Evolutionary conservation across 106 monocot species (phyloP), one percentile per base, ranked within the genome.

Genomic region (Platanthera guangdongensis): DNA sequence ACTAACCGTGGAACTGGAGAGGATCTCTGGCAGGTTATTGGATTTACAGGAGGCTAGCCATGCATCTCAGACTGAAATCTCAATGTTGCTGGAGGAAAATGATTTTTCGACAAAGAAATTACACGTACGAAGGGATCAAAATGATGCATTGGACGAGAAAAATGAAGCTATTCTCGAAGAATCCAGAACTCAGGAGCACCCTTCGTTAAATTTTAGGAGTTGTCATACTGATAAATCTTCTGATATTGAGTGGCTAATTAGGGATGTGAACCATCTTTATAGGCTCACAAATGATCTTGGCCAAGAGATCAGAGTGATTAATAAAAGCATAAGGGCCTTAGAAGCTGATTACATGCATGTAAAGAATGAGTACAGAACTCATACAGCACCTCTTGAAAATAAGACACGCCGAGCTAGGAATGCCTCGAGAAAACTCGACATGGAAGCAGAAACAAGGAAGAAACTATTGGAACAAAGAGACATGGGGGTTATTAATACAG

Each of bases 61-160:
- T 18, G 64, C 65, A 55, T 80, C 77, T 49, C 74, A 82, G 57
- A 75, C 45, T 81, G 84, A 84, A 77, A 81, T 79, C 14, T 13
- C 16, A 28, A 85, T 77, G 30, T 59, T 89, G 57, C 72, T 79
- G 22, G 87, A 85, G 45, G 83, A 89, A 69, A 86, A 88, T 47
- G 55, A 78, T 4, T 65, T 52, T 4, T 78, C 85, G 14, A 85
- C 76, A 19, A 47, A 74, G 32, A 74, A 73, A 70, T 11, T 83
- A 59, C 47, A 76, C 39, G 59, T 81, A 8, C 55, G 86, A 73
- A 77, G 32, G 12, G 78, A 76, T 50, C 48, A 86, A 77, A 79
- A 76, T 18, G 73, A 77, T 18, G 18, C 13, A 30, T 21, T 90
- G 39, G 83, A 87, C 76, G 81, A 78, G 15, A 83, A 86, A 50